Evolutionary conservation across 768 basidiomycete genomes (phyloP).

Genomic region (Boletus patriciae): DNA sequence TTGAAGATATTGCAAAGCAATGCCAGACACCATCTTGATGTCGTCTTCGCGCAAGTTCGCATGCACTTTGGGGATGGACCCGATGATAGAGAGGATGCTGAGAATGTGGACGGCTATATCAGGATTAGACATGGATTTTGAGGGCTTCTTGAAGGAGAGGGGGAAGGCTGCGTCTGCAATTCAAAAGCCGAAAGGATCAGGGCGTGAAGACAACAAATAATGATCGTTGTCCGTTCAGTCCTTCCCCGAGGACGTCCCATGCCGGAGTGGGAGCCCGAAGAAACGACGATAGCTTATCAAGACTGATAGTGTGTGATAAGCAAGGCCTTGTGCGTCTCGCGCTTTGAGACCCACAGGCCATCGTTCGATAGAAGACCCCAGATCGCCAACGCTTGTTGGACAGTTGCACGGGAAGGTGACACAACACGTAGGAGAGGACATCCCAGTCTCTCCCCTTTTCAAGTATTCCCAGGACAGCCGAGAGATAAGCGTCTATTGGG

Average conservation of each 20-base stretch:
- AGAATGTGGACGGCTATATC: constrained; percentile 96
- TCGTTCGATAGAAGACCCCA: constrained; percentile 55
- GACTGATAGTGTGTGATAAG: constrained; percentile 84
- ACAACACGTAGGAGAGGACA: constrained; percentile 85
- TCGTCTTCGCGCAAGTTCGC: constrained; percentile 89
- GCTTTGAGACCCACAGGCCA: constrained; percentile 65
- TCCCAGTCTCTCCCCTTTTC: constrained; percentile 87
- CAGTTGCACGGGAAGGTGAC: constrained; percentile 87
- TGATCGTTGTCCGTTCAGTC: constrained; percentile 70
- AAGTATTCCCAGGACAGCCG: constrained; percentile 60
- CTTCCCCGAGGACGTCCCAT: constrained; percentile 67
- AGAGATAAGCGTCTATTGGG: constrained; percentile 74
- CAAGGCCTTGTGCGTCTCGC: constrained; percentile 84
- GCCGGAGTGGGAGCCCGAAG: constrained; percentile 65
- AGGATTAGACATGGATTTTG: constrained; percentile 92
- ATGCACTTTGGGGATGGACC: constrained; percentile 74
- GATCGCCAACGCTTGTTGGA: constrained; percentile 79
- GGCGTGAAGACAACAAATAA: constrained; percentile 88
- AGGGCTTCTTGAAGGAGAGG: constrained; percentile 82
- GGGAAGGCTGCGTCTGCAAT: constrained; percentile 73
- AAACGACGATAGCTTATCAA: constrained; percentile 83
- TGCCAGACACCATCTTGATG: constrained; percentile 91
- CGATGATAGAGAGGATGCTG: constrained; percentile 84
- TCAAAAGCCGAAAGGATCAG: constrained; percentile 88
- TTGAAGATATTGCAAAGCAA: constrained; percentile 91